A percentile compares a stretch with the other conserved stretches of the same genome.
Conservation (phyloP, 2,329 filamentous ascomycete species). For the Stylonectria norvegica region DNA sequence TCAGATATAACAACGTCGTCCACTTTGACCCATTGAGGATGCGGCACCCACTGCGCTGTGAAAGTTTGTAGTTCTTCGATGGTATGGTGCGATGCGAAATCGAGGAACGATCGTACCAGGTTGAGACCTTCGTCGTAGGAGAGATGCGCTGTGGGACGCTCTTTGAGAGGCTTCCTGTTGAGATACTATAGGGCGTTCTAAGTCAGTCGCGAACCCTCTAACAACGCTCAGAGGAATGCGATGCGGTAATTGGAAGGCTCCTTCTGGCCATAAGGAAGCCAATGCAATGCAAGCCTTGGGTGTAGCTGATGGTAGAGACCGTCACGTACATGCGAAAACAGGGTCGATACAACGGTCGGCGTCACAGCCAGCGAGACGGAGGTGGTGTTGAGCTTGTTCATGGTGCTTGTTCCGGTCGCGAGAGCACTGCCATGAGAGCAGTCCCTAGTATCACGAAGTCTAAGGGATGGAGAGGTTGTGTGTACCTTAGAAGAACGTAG, state of each 20-base stretch:
- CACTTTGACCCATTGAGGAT: slow-evolving; percentile 81
- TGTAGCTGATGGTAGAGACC: too few species aligned
- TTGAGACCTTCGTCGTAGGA: slow-evolving; percentile 92
- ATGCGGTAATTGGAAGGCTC: too few species aligned
- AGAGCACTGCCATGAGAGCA: slow-evolving; percentile 1
- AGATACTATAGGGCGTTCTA: slow-evolving; percentile 60
- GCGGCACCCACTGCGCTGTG: slow-evolving; percentile 86
- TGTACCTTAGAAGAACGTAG: neutral
- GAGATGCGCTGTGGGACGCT: slow-evolving; percentile 85
- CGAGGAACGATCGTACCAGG: slow-evolving; percentile 80
- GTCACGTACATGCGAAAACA: slow-evolving; percentile 79
- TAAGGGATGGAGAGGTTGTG: neutral
- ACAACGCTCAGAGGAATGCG: too few species aligned
- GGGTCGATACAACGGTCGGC: slow-evolving; percentile 81
- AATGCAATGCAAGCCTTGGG: too few species aligned
- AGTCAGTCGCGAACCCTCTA: slow-evolving; percentile 9
- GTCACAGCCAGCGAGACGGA: slow-evolving; percentile 80
- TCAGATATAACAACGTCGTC: slow-evolving; percentile 65
- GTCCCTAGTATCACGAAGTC: neutral
- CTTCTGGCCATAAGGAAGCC: too few species aligned
- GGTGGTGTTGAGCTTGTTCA: slow-evolving; percentile 68
- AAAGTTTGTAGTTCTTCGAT: slow-evolving; percentile 93
- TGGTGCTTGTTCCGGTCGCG: slow-evolving; percentile 19
- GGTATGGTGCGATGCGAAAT: slow-evolving; percentile 81
- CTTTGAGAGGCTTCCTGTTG: slow-evolving; percentile 68